Base-by-base conservation (phyloP, 2,329 filamentous ascomycete species). In the Fusarium abutilonis region DNA sequence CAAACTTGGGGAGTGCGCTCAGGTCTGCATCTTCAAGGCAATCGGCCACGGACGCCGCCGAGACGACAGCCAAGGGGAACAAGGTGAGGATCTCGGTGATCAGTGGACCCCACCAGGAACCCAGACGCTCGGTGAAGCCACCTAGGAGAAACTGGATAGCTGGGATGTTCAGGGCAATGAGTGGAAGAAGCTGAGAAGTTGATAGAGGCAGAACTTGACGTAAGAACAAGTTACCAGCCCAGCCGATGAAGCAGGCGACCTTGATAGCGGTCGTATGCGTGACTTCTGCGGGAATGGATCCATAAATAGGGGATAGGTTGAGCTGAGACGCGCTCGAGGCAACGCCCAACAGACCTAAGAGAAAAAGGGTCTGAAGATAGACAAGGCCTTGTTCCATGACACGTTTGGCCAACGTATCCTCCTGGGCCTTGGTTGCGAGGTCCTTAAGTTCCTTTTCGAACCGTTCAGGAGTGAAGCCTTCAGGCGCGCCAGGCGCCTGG, bases 281-380 rank as follows among this genome's bases (percentile, higher is more conserved):
- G 64, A 89, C 80, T 1, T 86, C 83, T 1, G 92, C 82, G 2
- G 94, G 91, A 34, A 96, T 91, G 14, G 89, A 87, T 48, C 95
- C 95, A 76, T 96, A 98, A 10, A 96, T 90, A 2, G 95, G 95
- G 17, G 92, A 91, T 31, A 98, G 81, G 35, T 86, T 88, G 61
- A 93, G 81, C 72, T 92, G 86, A 1, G 91, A 94, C 55, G 89
- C 84, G 61, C 88, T 86, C 42, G 89, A 88, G 58, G 84, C 87
- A 38, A 88, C 73, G 40, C 88, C 90, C 40, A 77, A 66, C 29
- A 78, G 63, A 32, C 49, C 56, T 10, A 79, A 64, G 15, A 78
- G 64, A 29, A 72, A 40, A 26, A 67, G 40, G 9, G 68, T 66
- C 59, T 67, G 63, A 31, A 75, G 67, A 58, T 82, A 82, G 56